A percentile compares a stretch with the other conserved stretches of the same genome.
These are phyloP conservation scores for Sclerotinia subarctica DNA, from an alignment of 2,329 filamentous ascomycete genomes.

Conservation along the genomic window DNA sequence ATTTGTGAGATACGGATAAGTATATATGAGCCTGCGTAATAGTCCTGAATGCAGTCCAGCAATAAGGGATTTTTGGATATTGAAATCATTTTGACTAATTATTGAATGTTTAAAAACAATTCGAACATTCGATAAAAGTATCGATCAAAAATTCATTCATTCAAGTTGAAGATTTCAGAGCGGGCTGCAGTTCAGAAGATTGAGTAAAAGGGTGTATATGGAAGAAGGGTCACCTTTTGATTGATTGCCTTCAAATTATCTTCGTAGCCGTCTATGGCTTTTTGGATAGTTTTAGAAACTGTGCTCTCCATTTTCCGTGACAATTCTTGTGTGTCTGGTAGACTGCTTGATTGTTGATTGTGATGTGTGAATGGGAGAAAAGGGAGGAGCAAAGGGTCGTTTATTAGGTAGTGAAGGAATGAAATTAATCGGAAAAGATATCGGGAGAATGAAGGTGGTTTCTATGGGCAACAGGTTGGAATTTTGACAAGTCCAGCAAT, in stretches of 20 bases:
- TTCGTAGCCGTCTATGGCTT: slow-evolving; percentile 16
- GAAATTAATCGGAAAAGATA: background rate
- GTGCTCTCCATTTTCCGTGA: background rate
- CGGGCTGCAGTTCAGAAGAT: no score
- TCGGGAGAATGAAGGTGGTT: background rate
- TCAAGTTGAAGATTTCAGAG: no score
- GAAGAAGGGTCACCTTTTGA: slow-evolving; percentile 6
- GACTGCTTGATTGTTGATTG: background rate
- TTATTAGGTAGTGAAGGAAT: background rate
- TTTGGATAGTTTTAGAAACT: background rate
- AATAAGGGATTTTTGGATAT: no score
- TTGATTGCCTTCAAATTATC: slow-evolving; percentile 22
- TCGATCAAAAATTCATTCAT: no score
- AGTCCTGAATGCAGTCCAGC: no score
- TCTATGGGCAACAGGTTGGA: background rate
- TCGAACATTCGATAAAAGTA: no score
- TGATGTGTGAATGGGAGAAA: background rate
- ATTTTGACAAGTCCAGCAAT: background rate
- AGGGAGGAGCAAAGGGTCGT: background rate
- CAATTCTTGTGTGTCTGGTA: background rate
- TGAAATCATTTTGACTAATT: no score
- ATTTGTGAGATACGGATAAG: background rate
- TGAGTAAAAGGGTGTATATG: background rate
- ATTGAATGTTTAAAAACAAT: no score
- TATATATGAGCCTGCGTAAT: no score